Evolutionary conservation across 2,329 filamentous ascomycete species (phyloP).

Genomic region (Cercospora sesami): DNA sequence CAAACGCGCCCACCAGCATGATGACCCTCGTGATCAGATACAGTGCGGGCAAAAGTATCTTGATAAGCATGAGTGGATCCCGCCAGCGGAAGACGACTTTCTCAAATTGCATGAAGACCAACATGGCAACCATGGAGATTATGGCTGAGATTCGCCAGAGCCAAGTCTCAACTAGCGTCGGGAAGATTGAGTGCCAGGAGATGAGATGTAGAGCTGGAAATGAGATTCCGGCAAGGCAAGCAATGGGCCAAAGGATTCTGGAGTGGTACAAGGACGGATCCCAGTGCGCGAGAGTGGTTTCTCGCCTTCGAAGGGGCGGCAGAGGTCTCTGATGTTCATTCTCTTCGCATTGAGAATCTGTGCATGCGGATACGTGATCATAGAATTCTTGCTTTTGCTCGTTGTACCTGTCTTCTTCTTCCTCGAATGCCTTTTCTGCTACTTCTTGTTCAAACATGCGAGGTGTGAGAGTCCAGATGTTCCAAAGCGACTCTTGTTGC

Average conservation of each 20-base stretch:
- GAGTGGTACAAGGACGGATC: neutral
- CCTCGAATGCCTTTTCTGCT: conserved; percentile 4
- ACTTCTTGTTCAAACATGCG: conserved; percentile 37
- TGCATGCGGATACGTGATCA: conserved; percentile 4
- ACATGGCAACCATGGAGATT: conserved; percentile 33
- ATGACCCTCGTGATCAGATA: conserved; percentile 12
- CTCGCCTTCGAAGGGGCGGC: conserved; percentile 20
- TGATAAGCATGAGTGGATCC: conserved; percentile 22
- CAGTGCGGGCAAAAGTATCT: conserved; percentile 14
- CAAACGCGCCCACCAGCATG: neutral
- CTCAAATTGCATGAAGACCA: conserved; percentile 30
- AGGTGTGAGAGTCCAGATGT: conserved; percentile 37
- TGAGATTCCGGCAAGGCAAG: neutral
- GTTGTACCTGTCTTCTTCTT: conserved; percentile 7
- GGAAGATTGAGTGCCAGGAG: conserved; percentile 38
- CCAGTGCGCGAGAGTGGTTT: neutral
- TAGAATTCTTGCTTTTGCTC: neutral
- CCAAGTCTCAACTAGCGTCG: conserved; percentile 32
- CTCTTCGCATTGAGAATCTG: conserved; percentile 1
- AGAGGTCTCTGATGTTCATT: conserved; percentile 3
- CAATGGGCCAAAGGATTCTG: neutral
- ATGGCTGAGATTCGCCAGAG: conserved; percentile 37
- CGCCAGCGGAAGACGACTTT: conserved; percentile 21
- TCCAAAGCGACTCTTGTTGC: conserved; percentile 32
- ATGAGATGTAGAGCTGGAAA: conserved; percentile 13